A percentile compares a stretch with the other conserved stretches of the same genome.
Conservation (phyloP, 2,329 filamentous ascomycete species). For the Epichloe baconii region DNA sequence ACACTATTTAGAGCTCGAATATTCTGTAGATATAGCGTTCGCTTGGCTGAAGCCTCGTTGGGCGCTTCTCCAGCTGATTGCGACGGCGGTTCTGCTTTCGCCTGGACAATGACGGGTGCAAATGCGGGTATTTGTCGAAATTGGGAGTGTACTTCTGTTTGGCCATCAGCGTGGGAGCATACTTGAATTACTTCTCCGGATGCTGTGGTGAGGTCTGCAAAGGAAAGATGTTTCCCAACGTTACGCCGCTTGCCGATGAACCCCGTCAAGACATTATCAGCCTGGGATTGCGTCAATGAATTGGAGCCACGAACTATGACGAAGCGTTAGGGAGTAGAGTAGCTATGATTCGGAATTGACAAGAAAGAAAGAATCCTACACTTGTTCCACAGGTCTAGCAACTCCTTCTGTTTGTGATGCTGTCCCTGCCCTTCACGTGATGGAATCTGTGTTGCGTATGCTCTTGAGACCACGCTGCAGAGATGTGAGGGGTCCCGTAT, state of each 20-base stretch:
- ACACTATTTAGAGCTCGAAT: slow-evolving; percentile 23
- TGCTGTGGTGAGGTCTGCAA: slow-evolving; percentile 42
- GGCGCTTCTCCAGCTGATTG: slow-evolving; percentile 10
- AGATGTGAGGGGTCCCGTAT: neutral
- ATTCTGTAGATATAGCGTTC: slow-evolving; percentile 53
- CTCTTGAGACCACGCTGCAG: slow-evolving; percentile 8
- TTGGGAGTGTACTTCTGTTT: slow-evolving; percentile 22
- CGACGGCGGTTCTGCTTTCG: slow-evolving; percentile 18
- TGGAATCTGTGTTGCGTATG: slow-evolving; percentile 2
- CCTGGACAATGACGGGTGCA: slow-evolving; percentile 39
- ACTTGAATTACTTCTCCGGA: slow-evolving; percentile 31
- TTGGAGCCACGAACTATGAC: slow-evolving; percentile 16
- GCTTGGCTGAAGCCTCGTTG: slow-evolving; percentile 20
- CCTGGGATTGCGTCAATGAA: slow-evolving; percentile 9
- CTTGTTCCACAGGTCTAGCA: slow-evolving; percentile 18
- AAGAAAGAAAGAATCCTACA: slow-evolving; percentile 12
- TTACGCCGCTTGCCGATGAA: slow-evolving; percentile 59
- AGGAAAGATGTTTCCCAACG: slow-evolving; percentile 55
- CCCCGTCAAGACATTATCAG: slow-evolving; percentile 29
- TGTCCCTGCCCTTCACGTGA: neutral
- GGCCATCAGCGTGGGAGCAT: slow-evolving; percentile 26
- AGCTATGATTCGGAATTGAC: neutral
- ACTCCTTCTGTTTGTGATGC: slow-evolving; percentile 11
- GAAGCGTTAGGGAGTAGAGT: neutral
- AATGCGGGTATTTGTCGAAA: slow-evolving; percentile 35